Evolutionary conservation across 768 basidiomycete species (phyloP), one percentile per base, ranked within the genome.

Genomic region (Lactarius trivialis): DNA sequence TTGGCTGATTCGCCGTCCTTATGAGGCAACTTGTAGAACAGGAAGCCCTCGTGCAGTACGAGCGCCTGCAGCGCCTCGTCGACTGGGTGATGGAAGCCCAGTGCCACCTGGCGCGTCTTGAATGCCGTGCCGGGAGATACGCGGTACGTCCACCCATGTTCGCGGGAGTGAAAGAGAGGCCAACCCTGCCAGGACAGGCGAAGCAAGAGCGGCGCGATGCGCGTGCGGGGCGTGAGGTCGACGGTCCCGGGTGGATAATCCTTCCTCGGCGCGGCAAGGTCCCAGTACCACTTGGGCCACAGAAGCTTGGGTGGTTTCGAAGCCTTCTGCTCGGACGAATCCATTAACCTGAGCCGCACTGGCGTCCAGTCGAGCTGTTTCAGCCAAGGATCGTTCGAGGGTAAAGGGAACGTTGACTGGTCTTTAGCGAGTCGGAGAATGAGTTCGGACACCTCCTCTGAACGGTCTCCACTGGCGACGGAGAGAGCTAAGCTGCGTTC

Each of bases 281-380:
- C 94, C 90, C 88, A 93, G 70, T 91, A 99, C 97, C 97, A 98
- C 71, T 91, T 90, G 1, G 95, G 96, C 93, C 95, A 98, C n/a
- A 78, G 58, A 0, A 85, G 79, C 0, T 80, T 75, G 12, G 79
- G 79, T 4, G 54, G 68, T 56, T 69, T 76, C 62, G 24, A 68
- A 1, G 33, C n/a, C 36, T 69, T 68, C 49, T 11, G 33, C 49
- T 49, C 32, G 2, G 43, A 50, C 4, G 60, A 37, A 59, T 63
- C 55, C 4, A 41, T 11, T 7, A 33, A 12, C 15, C 51, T 28
- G 43, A 33, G 12, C 21, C 64, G 45, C 48, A 75, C 73, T 12
- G 69, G 69, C 24, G 72, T 80, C 91, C 90, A 93, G 61, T 91
- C 83, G 8, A 93, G 78, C 66, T 88, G 86, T 28, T 71, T 69